Conservation (phyloP, 2,329 filamentous ascomycete genomes). For the Tolypocladium tropicale region DNA sequence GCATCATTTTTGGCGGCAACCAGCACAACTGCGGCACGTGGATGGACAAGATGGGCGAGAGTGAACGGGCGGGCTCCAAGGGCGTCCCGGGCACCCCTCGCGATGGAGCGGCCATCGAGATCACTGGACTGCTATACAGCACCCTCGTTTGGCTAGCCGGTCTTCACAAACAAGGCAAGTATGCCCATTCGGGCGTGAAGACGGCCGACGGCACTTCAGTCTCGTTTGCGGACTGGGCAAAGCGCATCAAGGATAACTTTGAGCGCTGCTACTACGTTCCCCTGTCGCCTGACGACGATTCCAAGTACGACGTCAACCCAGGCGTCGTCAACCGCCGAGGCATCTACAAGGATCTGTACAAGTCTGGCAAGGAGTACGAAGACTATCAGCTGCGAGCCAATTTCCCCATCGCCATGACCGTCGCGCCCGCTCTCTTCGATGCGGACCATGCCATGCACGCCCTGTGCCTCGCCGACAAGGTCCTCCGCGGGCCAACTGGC, state of each 20-base stretch:
- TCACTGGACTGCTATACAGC: conserved; percentile 88
- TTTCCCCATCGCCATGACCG: conserved; percentile 91
- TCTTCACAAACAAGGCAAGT: conserved; percentile 58
- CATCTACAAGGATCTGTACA: conserved; percentile 97
- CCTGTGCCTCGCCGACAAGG: conserved; percentile 67
- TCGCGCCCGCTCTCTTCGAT: conserved; percentile 81
- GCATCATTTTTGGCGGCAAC: conserved; percentile 88
- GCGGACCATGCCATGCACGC: conserved; percentile 67
- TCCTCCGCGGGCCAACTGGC: conserved; percentile 75
- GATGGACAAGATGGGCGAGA: conserved; percentile 99
- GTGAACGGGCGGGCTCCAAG: conserved; percentile 79
- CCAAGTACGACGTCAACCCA: conserved; percentile 69
- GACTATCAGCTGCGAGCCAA: conserved; percentile 95
- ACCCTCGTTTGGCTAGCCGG: conserved; percentile 68
- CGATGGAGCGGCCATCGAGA: conserved; percentile 90
- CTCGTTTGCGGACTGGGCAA: conserved; percentile 69
- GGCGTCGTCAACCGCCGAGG: conserved; percentile 77
- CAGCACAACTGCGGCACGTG: conserved; percentile 95
- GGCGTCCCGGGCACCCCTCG: conserved; percentile 92
- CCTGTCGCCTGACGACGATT: conserved; percentile 55
- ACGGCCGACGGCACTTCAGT: conserved; percentile 50
- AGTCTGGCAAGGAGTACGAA: conserved; percentile 88
- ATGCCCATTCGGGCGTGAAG: conserved; percentile 63
- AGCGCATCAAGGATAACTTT: conserved; percentile 72
- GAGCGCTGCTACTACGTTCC: conserved; percentile 90